These are phyloP conservation scores for Brachypodium distachyon DNA, from an alignment of 202 grass and related monocot genomes.

Conservation along the genomic window DNA sequence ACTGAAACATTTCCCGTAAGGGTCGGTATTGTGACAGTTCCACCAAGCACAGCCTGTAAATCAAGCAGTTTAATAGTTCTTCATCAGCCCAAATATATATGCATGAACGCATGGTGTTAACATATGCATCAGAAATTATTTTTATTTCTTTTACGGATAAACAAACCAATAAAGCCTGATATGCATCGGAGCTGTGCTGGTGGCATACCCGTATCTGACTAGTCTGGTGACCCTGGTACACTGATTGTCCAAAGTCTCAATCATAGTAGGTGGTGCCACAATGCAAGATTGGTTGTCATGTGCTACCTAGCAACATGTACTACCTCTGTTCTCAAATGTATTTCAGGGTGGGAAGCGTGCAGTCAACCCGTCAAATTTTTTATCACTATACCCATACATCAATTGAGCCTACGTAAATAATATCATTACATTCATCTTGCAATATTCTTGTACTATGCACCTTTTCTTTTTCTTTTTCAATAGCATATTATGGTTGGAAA, in stretches of 20 bases:
- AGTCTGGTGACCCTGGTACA: neutral
- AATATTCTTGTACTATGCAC: too few species aligned
- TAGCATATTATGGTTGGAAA: too few species aligned
- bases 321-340: too few species aligned
- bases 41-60: conserved; percentile 84
- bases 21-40: conserved; percentile 71
- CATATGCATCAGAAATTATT: neutral
- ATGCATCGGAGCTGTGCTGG: neutral
- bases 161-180: neutral
- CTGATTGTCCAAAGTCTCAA: neutral
- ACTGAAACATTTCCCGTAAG: conserved; percentile 94
- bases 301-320: too few species aligned
- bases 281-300: neutral
- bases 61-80: conserved; percentile 21
- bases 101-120: neutral
- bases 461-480: too few species aligned
- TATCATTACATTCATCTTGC: too few species aligned
- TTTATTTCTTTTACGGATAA: neutral
- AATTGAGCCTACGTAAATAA: too few species aligned
- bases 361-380: too few species aligned
- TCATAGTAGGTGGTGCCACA: neutral
- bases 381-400: too few species aligned
- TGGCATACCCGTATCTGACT: neutral
- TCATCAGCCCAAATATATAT: neutral
- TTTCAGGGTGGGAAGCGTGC: too few species aligned